Conservation (phyloP, 1,284 basidiomycete species). For the Irpex sp. region DNA sequence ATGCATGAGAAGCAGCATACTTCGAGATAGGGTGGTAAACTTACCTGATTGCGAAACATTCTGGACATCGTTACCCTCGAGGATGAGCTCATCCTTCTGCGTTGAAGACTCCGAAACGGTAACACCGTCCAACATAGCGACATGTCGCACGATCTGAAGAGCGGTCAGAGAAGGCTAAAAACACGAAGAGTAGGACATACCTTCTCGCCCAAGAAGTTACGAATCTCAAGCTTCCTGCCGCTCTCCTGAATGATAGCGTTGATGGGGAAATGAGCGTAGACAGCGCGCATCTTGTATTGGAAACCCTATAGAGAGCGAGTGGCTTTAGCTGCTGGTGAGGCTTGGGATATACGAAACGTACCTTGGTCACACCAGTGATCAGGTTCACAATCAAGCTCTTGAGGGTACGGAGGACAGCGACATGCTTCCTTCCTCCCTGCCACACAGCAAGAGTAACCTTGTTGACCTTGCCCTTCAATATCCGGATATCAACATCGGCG, state of each 20-base stretch:
- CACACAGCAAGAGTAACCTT: slow-evolving; percentile 93
- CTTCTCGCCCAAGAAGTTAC: slow-evolving; percentile 98
- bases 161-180: not conserved
- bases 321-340: slow-evolving; percentile 1
- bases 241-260: slow-evolving; percentile 94
- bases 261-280: slow-evolving; percentile 99
- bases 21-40: slow-evolving; percentile 11
- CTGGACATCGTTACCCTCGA: slow-evolving; percentile 93
- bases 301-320: slow-evolving; percentile 60
- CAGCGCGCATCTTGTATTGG: slow-evolving; percentile 99
- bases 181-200: slow-evolving; percentile 32
- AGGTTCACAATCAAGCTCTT: slow-evolving; percentile 95
- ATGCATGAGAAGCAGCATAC: slow-evolving; percentile 3
- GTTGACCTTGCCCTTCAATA: slow-evolving; percentile 68
- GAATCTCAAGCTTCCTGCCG: slow-evolving; percentile 86
- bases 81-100: slow-evolving; percentile 94
- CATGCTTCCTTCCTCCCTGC: slow-evolving; percentile 98
- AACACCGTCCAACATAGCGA: slow-evolving; percentile 90
- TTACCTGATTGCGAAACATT: slow-evolving; percentile 92
- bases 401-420: slow-evolving; percentile 96
- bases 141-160: slow-evolving; percentile 82
- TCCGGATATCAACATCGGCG: slow-evolving; percentile 94
- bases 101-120: slow-evolving; percentile 87
- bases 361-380: slow-evolving; percentile 96
- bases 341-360: slow-evolving; percentile 26